These are phyloP conservation scores for Rhodocollybia butyracea DNA, from an alignment of 768 basidiomycete species.

Conservation along the genomic window DNA sequence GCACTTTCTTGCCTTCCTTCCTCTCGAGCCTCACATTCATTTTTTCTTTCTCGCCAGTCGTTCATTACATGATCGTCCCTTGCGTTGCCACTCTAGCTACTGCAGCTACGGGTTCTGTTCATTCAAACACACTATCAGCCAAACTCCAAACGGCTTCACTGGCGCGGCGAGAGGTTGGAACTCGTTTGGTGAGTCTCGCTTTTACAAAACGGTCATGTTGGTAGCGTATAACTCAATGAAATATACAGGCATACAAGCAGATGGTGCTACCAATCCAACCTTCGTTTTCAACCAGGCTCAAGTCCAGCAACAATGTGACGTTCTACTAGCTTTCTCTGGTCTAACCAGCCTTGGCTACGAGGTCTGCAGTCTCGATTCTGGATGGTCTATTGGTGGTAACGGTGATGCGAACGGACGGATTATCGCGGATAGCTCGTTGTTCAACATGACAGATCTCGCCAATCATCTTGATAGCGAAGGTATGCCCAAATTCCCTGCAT, in stretches of 20 bases:
- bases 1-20: background rate
- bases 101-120: conserved; percentile 1
- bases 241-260: conserved; percentile 8
- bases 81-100: conserved; percentile 3
- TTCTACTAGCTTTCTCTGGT: conserved; percentile 1
- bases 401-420: conserved; percentile 12
- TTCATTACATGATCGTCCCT: conserved; percentile 4
- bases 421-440: conserved; percentile 4
- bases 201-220: too few species aligned
- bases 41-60: background rate
- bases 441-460: conserved; percentile 5
- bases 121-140: conserved; percentile 3
- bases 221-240: too few species aligned
- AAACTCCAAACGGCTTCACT: conserved; percentile 8
- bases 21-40: too few species aligned
- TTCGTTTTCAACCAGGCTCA: conserved; percentile 8
- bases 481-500: background rate
- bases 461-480: conserved; percentile 8
- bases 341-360: background rate
- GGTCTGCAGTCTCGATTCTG: conserved; percentile 8
- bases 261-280: conserved; percentile 2
- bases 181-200: too few species aligned
- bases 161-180: conserved; percentile 9
- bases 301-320: conserved; percentile 6
- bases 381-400: conserved; percentile 11